Evolutionary conservation across 495 filamentous ascomycete species (phyloP), one percentile per base, ranked within the genome.

Genomic region (Daldinia caldariorum): DNA sequence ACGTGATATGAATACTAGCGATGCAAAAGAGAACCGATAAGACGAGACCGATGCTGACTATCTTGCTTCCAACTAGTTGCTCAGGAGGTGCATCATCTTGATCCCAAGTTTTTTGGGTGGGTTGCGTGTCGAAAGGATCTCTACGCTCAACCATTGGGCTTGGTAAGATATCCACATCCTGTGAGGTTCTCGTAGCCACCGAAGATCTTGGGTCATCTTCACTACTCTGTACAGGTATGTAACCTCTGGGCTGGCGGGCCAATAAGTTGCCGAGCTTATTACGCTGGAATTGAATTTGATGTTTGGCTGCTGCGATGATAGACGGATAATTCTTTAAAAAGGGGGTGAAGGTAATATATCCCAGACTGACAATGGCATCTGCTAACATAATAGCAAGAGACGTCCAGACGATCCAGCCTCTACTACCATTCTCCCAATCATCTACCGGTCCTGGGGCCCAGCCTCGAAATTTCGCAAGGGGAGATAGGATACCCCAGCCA

Each of bases 381-480:
- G 92, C 90, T 67, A 99, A 86, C 95, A 99, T 99, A 67, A 99
- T 96, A 0, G 95, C 93, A 34, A 99, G 79, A 62, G 91, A 94
- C 1, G 94, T 82, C 95, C 95, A 99, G 0, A 98, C 92, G 63
- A 99, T 97, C 95, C 95, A 99, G 20, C 94, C 95, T 82, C 97
- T 97, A 75, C 91, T 95, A 6, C 95, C 95, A 35, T 82, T 87
- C 61, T 90, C 89, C 96, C 96, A 99, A 75, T 95, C 92, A 29
- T 88, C 80, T 1, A 97, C 93, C 1, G 87, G 83, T 0, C 93
- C 95, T 0, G 93, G 91, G 14, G 95, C 96, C 95, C 95, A 99
- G 9, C 91, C 93, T 69, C 86, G 87, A 66, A 79, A 79, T 75
- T 96, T 96, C 0, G 94, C 95, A 31, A 98, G 77, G 14, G 95